Evolutionary conservation across 2,329 filamentous ascomycete genomes (phyloP), one percentile per base, ranked within the genome.

Genomic region (Colletotrichum navitas): DNA sequence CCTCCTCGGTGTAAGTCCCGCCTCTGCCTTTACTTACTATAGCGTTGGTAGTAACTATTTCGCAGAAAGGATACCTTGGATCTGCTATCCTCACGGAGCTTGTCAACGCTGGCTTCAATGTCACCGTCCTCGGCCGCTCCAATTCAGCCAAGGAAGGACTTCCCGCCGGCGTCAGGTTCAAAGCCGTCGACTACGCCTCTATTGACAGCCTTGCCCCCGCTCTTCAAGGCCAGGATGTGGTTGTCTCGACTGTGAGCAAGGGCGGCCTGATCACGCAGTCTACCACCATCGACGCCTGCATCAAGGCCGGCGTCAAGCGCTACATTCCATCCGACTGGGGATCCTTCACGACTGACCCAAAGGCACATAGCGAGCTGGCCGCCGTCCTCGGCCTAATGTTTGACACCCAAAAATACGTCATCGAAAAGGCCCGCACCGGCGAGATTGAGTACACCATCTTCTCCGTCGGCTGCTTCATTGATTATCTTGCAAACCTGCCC

Each of bases 251-350:
- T 0, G 81, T 91, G 34, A 78, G 75, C 24, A 80, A 79, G 79
- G 18, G 56, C 65, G 66, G 55, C 16, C 39, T 90, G 43, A 12
- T 66, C 21, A 76, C 82, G 1, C 87, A 89, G 74, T 78, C 79
- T 21, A 78, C 81, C 24, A 76, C 91, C 65, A 83, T 91, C 56
- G 86, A 91, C 60, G 90, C 89, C 1, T 84, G 88, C 18, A 83
- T 88, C 55, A 85, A 84, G 8, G 89, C 88, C 0, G 87, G 88
- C 10, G 88, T 91, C 8, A 84, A 87, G 74, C 84, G 88, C n/a
- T 90, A 91, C 80, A 80, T 92, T 36, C 89, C 89, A 1, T 87
- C 87, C 2, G 89, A 92, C 66, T 92, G 87, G 49, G 82, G 81
- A 26, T 78, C 79, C 10, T 77, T 83, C 63, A 74, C 79, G 41